A percentile compares a stretch with the other conserved stretches of the same genome.
Evolutionary conservation across 371 early-diverging fungal genomes (phyloP).

Genomic region (Mucor irregularis): DNA sequence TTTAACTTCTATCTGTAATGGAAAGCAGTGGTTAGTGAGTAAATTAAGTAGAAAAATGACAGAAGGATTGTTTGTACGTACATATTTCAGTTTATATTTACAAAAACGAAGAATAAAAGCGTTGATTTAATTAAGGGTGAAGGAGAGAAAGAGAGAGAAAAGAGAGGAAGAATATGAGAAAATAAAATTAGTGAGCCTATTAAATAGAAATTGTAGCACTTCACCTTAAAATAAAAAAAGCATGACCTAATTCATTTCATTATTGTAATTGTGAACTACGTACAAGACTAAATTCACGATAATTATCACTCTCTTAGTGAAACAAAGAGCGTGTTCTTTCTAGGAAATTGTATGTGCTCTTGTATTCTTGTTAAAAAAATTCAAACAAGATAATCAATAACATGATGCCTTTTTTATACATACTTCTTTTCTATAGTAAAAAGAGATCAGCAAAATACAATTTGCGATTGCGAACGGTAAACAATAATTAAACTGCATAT

Average conservation of each 20-base stretch:
- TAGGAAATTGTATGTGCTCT: no score
- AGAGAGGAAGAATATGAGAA: neutral
- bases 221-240: neutral
- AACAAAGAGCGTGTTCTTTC: no score
- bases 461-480: neutral
- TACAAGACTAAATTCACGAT: neutral
- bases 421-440: no score
- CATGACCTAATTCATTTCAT: neutral
- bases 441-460: neutral
- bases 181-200: neutral
- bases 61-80: neutral
- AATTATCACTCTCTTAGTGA: neutral
- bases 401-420: neutral
- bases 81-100: no score
- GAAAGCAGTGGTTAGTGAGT: no score
- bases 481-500: neutral
- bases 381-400: neutral
- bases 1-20: no score
- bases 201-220: slow-evolving; percentile 1
- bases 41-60: neutral
- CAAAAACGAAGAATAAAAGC: no score
- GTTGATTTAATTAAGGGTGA: neutral
- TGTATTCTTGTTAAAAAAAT: no score
- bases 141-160: neutral
- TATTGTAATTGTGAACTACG: no score